These are phyloP conservation scores for Meredithiella fracta DNA, from an alignment of 2,329 filamentous ascomycete species.

Conservation along the genomic window DNA sequence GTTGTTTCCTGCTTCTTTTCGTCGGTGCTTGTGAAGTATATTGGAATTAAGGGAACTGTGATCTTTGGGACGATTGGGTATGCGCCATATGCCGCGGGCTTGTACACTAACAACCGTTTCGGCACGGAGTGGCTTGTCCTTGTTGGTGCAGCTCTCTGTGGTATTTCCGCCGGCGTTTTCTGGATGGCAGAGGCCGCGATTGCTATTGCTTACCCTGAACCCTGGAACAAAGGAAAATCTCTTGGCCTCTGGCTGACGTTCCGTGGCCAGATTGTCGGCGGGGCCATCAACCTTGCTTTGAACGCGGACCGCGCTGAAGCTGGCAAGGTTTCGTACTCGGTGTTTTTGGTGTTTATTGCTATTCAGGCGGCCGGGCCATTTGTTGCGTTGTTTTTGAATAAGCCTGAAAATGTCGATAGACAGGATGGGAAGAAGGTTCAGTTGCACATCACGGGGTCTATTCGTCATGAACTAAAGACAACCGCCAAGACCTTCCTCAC, in stretches of 20 bases:
- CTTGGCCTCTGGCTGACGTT: conserved; percentile 52
- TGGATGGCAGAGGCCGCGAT: conserved; percentile 64
- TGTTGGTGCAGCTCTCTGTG: conserved; percentile 51
- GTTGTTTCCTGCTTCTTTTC: conserved; percentile 52
- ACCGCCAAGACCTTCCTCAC: conserved; percentile 43
- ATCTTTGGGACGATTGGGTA: conserved; percentile 54
- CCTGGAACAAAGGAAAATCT: conserved; percentile 46
- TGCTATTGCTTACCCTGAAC: conserved; percentile 55
- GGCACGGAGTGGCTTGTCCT: conserved; percentile 53
- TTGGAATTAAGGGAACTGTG: conserved; percentile 55
- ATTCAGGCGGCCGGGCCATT: conserved; percentile 50
- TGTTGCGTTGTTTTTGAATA: conserved; percentile 45
- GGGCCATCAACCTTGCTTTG: conserved; percentile 53
- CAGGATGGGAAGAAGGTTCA: conserved; percentile 47
- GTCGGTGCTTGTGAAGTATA: conserved; percentile 44
- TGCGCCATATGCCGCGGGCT: conserved; percentile 51
- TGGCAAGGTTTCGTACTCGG: conserved; percentile 51
- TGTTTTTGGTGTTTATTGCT: conserved; percentile 55
- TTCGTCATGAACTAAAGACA: conserved; percentile 41
- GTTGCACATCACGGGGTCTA: conserved; percentile 38
- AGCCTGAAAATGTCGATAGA: conserved; percentile 44
- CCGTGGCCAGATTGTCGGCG: conserved; percentile 52
- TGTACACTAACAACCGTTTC: conserved; percentile 58
- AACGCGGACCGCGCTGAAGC: conserved; percentile 38
- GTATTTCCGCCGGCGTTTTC: conserved; percentile 54